Base-by-base conservation (phyloP, 768 basidiomycete genomes). In the Boletales sp. region DNA sequence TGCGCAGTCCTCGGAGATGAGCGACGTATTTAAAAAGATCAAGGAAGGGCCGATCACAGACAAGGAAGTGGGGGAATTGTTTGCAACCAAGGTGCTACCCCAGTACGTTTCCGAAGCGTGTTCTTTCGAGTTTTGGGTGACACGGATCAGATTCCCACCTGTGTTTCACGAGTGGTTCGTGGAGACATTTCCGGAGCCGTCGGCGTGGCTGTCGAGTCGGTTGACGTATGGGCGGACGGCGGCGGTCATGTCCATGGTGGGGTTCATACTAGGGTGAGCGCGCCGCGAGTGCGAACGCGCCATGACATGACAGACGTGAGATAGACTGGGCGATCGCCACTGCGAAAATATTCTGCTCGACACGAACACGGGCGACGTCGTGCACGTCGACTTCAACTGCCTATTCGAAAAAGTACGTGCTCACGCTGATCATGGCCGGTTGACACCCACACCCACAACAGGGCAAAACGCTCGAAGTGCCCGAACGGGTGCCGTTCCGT, bases 211-310 rank as follows among this genome's bases (percentile, higher is more conserved):
- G 14, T 80, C 86, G 1, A 89, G 89, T 64, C 83, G 95, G n/a
- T 67, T 91, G 57, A 76, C 82, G 1, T 99, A 94, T 63, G 85
- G 81, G 5, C 79, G 95, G 38, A 96, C 95, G 0, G 81, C 89
- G 0, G 96, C 95, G 0, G 96, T 98, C 47, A 98, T 96, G 87
- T 96, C 90, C 1, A 98, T 99, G 90, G 90, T 98, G 18, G 96
- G 96, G 11, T 95, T 90, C 60, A 93, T 99, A 38, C 74, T 98
- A 12, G 95, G 95, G 93, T 95, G 56, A 41, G 21, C 18, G 21
- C 21, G 21, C 21, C 21, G 21, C 21, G 21, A 21, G 21, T 21
- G 21, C 4, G 21, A 21, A 21, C 21, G 21, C 4, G 21, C 21
- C 2, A 4, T 21, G 4, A 4, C 21, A 21, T 21, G 21, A 21